phyloP scores from a whole-genome alignment of 1,284 basidiomycete species.

The Microbotryomycetes sp. region DNA sequence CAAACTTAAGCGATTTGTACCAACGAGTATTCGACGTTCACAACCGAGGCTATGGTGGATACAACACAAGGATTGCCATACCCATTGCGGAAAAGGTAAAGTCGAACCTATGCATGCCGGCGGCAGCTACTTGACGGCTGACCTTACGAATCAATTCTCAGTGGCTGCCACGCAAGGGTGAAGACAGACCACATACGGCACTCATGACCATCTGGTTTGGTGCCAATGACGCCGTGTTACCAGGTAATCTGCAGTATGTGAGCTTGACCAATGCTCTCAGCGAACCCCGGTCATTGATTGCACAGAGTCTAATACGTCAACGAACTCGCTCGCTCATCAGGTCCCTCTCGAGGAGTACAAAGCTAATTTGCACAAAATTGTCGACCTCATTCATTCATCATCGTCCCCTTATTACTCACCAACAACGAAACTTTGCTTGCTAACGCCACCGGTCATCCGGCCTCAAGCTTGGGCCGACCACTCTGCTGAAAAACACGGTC shows the following conservation, averaged over 20 bases:
- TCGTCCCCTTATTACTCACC: constrained; percentile 5
- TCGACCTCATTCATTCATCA: constrained; percentile 5
- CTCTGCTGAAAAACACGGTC: neutral
- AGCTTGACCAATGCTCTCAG: neutral
- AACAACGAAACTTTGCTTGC: constrained; percentile 8
- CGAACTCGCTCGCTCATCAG: neutral
- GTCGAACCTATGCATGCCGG: neutral
- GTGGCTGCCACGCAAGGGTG: neutral
- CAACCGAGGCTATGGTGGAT: neutral
- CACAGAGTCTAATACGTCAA: no score
- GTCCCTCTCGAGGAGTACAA: constrained; percentile 58
- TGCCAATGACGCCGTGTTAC: neutral
- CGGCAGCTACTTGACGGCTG: neutral
- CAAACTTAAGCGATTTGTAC: neutral
- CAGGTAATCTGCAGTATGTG: neutral
- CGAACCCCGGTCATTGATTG: neutral
- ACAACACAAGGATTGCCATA: neutral
- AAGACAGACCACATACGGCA: neutral
- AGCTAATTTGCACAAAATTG: constrained; percentile 50
- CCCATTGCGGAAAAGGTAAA: neutral
- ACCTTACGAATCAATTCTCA: neutral
- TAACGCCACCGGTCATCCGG: constrained; percentile 15
- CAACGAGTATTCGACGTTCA: neutral
- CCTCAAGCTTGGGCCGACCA: constrained; percentile 4
- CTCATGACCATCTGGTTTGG: constrained; percentile 1